Percentiles rank a stretch among this genome's conserved stretches.
phyloP scores from a whole-genome alignment of 192 early-diverging fungal genomes.

The Podila clonocystis region DNA sequence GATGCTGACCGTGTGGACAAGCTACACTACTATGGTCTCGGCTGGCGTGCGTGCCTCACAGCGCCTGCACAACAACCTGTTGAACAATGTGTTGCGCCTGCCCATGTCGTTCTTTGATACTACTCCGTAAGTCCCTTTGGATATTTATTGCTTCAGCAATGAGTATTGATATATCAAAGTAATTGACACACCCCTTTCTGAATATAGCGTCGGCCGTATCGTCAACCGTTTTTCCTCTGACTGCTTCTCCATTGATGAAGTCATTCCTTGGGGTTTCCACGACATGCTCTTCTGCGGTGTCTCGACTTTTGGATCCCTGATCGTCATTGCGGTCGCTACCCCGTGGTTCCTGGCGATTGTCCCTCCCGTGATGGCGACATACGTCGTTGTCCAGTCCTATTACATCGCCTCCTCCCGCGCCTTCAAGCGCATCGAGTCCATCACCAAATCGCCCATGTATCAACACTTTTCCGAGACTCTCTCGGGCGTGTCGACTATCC shows the following conservation, averaged over 20 bases:
- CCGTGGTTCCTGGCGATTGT: constrained; percentile 75
- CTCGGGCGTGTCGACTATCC: constrained; percentile 76
- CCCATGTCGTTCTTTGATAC: constrained; percentile 87
- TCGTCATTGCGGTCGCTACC: constrained; percentile 67
- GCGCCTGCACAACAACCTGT: constrained; percentile 58
- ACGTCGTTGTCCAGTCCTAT: constrained; percentile 59
- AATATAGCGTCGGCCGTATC: constrained; percentile 38
- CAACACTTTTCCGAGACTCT: constrained; percentile 84
- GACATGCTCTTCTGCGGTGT: constrained; percentile 62
- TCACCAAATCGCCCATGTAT: constrained; percentile 76
- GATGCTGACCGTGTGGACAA: neutral
- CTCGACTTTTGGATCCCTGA: constrained; percentile 58
- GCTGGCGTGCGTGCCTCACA: constrained; percentile 62
- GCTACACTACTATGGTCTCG: constrained; percentile 25
- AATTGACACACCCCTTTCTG: neutral
- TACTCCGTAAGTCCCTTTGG: constrained; percentile 71
- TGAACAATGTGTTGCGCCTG: constrained; percentile 67
- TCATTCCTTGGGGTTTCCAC: constrained; percentile 50
- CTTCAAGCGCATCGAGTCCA: constrained; percentile 72
- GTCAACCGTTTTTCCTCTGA: constrained; percentile 88
- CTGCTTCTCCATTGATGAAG: constrained; percentile 77
- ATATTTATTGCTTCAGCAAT: neutral
- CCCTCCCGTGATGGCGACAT: neutral
- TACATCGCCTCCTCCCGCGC: constrained; percentile 86
- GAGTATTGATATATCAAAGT: no score